Evolutionary conservation across 306 rosid species (phyloP).

Genomic region (Glycine tomentella): DNA sequence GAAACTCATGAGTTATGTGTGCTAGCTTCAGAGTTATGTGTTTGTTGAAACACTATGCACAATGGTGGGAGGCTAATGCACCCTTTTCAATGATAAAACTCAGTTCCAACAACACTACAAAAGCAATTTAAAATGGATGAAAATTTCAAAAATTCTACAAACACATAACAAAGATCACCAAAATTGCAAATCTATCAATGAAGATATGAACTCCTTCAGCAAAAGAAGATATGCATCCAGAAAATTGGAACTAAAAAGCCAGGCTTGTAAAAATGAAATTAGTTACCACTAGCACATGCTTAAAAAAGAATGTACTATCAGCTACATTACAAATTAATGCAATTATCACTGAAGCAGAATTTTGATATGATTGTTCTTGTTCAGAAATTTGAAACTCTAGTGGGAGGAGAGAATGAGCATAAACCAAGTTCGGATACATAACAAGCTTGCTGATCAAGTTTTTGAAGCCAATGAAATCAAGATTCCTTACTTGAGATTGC

Average conservation of each 20-base stretch:
- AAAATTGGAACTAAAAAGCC: not conserved
- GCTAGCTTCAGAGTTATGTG: conserved; percentile 9
- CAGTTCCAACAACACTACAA: not conserved
- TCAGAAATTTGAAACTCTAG: conserved; percentile 30
- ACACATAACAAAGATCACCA: conserved; percentile 14
- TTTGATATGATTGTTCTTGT: not conserved
- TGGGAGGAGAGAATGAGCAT: conserved; percentile 39
- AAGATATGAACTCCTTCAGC: not conserved
- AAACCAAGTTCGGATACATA: conserved; percentile 33
- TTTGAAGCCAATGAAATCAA: conserved; percentile 39
- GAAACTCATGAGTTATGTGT: conserved; percentile 53
- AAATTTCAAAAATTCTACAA: conserved; percentile 3
- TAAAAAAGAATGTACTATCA: not conserved
- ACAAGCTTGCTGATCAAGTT: conserved; percentile 42
- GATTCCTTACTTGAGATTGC: conserved; percentile 70
- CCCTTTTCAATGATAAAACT: conserved; percentile 22
- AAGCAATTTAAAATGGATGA: not conserved
- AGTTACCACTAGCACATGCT: not conserved
- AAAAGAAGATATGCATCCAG: conserved; percentile 21
- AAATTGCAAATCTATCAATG: conserved; percentile 7
- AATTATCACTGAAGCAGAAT: conserved; percentile 18
- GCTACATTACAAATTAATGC: conserved; percentile 4
- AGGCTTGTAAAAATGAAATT: too few species aligned
- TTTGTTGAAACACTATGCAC: conserved; percentile 21
- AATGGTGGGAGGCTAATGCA: not conserved